A percentile compares a stretch with the other conserved stretches of the same genome.
Conservation (phyloP, 2,329 filamentous ascomycete species). For the Emergomyces pasteurianus region DNA sequence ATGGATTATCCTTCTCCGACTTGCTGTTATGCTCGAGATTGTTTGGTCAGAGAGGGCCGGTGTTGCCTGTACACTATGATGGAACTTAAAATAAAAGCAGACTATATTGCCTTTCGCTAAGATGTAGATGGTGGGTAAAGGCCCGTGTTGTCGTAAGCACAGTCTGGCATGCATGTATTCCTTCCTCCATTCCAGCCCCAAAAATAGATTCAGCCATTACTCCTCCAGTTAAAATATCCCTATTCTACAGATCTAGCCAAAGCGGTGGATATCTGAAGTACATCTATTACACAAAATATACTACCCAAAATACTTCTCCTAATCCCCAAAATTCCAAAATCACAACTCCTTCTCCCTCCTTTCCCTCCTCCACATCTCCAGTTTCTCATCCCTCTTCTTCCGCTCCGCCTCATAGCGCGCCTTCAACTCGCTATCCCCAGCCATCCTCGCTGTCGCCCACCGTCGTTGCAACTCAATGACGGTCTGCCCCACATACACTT, state of each 20-base stretch:
- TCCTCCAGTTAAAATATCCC: not conserved
- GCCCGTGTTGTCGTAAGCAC: too few species aligned
- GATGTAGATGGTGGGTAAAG: not conserved
- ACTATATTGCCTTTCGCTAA: not conserved
- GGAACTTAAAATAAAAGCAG: not conserved
- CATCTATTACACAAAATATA: not conserved
- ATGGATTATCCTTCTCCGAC: not conserved
- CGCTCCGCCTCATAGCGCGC: not conserved
- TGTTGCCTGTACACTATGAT: not conserved
- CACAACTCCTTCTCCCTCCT: not conserved
- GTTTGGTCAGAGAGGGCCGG: not conserved
- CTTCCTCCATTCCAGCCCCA: not conserved
- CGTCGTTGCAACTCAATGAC: not conserved
- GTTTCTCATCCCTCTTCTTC: not conserved
- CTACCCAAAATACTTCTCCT: not conserved
- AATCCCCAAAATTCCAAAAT: not conserved
- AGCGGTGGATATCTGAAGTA: not conserved
- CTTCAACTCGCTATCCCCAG: not conserved
- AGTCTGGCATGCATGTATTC: not conserved
- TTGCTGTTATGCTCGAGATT: not conserved
- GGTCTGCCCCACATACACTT: constrained; percentile 17
- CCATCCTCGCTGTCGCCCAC: not conserved
- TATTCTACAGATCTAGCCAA: not conserved
- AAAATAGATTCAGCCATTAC: not conserved
- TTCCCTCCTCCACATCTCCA: not conserved